Conservation (phyloP, 768 basidiomycete species). For the Trametes coccinea region DNA sequence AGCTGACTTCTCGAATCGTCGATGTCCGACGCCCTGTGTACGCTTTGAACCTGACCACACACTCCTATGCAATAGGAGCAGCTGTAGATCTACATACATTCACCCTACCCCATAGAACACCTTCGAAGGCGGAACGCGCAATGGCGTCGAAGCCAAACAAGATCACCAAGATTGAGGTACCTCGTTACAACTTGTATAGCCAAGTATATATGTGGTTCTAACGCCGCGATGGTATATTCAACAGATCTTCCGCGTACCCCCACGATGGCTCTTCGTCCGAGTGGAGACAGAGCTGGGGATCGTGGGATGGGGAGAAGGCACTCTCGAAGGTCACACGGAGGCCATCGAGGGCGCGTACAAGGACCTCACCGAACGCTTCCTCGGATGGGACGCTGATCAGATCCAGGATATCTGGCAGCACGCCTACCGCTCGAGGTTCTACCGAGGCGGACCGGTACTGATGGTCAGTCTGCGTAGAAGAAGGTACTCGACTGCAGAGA, state of each 20-base stretch:
- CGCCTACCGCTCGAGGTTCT: constrained; percentile 68
- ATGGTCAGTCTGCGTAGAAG: constrained; percentile 46
- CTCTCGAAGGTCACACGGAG: constrained; percentile 73
- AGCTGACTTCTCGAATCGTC: constrained; percentile 3
- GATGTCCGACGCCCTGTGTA: background rate
- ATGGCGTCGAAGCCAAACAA: constrained; percentile 17
- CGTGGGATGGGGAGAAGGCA: constrained; percentile 76
- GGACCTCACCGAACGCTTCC: constrained; percentile 60
- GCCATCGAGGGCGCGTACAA: constrained; percentile 67
- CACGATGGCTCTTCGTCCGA: constrained; percentile 72
- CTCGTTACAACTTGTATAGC: background rate
- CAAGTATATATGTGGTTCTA: background rate
- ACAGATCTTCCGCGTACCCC: constrained; percentile 70
- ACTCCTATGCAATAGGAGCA: too few species aligned
- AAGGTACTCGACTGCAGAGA: too few species aligned
- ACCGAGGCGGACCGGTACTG: constrained; percentile 68
- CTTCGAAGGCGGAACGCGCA: background rate
- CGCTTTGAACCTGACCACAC: too few species aligned
- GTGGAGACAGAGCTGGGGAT: constrained; percentile 63
- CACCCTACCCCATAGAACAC: too few species aligned
- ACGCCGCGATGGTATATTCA: too few species aligned
- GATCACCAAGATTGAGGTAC: constrained; percentile 34
- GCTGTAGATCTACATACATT: too few species aligned
- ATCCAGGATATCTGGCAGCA: constrained; percentile 77
- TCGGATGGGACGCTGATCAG: constrained; percentile 59